A percentile compares a stretch with the other conserved stretches of the same genome.
Evolutionary conservation across 371 early-diverging fungal species (phyloP).

Genomic region (Phascolomyces articulosus): DNA sequence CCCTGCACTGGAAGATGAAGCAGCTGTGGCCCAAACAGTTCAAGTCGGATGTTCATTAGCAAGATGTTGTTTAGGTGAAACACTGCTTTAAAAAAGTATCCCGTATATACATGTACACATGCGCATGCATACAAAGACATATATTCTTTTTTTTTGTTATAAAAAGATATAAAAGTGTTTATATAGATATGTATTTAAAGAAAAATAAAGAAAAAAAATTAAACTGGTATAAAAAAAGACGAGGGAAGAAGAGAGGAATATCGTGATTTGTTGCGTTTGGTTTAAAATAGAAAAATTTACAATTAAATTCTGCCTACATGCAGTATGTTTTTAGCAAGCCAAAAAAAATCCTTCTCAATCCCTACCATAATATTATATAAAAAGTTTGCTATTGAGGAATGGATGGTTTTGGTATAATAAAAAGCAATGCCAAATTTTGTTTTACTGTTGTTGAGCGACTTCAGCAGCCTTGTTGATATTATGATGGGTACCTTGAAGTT

Average conservation of each 20-base stretch:
- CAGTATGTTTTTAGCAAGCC: no score
- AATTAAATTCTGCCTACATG: neutral
- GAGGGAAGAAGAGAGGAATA: no score
- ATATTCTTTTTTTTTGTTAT: no score
- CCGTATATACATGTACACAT: no score
- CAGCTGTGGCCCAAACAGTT: conserved; percentile 79
- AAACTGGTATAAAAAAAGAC: neutral
- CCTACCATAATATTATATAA: no score
- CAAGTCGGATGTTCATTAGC: conserved; percentile 86
- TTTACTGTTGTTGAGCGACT: conserved; percentile 1
- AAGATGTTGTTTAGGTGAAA: conserved; percentile 82
- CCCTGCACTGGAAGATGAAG: conserved; percentile 81
- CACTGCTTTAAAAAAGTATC: conserved; percentile 49
- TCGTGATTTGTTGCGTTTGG: no score
- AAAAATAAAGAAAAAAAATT: neutral
- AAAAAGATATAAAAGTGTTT: no score
- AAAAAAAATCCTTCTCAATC: neutral
- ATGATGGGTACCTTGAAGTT: neutral
- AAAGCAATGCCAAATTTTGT: no score
- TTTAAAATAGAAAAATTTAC: no score
- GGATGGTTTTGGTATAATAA: no score
- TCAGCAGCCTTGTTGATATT: neutral
- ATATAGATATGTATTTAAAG: neutral
- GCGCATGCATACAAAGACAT: no score
- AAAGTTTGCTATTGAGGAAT: no score